A percentile compares a stretch with the other conserved stretches of the same genome.
Evolutionary conservation across 257 asterid species (phyloP).

Genomic region (Jacaranda copaia): DNA sequence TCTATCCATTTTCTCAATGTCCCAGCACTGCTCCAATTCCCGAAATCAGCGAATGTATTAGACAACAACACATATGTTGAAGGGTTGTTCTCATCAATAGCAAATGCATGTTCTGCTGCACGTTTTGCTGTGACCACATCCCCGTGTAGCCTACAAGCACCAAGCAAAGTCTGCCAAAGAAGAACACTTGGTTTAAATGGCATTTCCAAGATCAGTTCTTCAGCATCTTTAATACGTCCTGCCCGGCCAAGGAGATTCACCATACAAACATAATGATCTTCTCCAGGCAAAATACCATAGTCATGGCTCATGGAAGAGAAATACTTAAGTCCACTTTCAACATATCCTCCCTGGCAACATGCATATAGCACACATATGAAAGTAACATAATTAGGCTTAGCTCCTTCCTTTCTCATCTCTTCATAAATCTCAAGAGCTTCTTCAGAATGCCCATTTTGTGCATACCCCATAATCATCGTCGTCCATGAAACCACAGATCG

Average conservation of each 20-base stretch:
- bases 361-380: conserved; percentile 65
- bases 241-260: conserved; percentile 73
- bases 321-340: conserved; percentile 53
- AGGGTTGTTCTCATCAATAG: conserved; percentile 55
- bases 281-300: conserved; percentile 58
- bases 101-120: conserved; percentile 62
- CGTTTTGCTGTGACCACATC: conserved; percentile 67
- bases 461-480: conserved; percentile 77
- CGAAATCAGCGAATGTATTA: conserved; percentile 66
- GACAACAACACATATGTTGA: conserved; percentile 68
- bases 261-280: conserved; percentile 80
- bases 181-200: conserved; percentile 55
- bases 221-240: conserved; percentile 67
- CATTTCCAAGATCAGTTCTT: conserved; percentile 53
- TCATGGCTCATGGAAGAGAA: conserved; percentile 60
- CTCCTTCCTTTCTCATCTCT: conserved; percentile 57
- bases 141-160: conserved; percentile 68
- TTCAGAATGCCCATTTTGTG: conserved; percentile 64
- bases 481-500: conserved; percentile 79
- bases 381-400: conserved; percentile 62
- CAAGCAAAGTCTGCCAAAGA: conserved; percentile 81
- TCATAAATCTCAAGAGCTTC: conserved; percentile 66
- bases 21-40: conserved; percentile 61
- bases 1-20: conserved; percentile 55
- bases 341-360: conserved; percentile 73